Evolutionary conservation across 441 rosid genomes (phyloP), one percentile per base, ranked within the genome.

Genomic region (Macaranga tanarius): DNA sequence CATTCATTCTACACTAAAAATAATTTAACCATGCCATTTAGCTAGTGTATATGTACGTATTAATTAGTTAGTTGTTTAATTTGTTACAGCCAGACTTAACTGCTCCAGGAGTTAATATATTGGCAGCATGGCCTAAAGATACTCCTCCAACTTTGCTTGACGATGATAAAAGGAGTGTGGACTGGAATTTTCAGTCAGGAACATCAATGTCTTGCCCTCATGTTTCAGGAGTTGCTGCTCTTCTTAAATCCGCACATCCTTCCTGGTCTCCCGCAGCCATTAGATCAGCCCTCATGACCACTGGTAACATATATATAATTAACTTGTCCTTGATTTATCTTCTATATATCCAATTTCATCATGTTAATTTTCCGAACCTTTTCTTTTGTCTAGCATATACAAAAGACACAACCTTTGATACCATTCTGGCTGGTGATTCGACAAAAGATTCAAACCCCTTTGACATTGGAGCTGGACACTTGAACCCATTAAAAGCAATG

Each of bases 161-260:
- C 10, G 20, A 66, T 2, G 87, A 84, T 69, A 42, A 26, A 5
- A 77, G 83, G 5, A 78, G 73, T 6, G 74, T 84, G 34, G 69
- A 80, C 45, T 89, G 89, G 92, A 88, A 85, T 75, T 80, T 89
- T 19, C 90, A 90, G 92, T 86, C 97, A 54, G 97, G 97, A 68
- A 93, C 96, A 11, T 89, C 96, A 76, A 93, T 93, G 98, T 90
- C 97, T 54, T 93, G 91, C 79, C 98, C 98, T 77, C 98, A 91
- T 83, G 71, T 91, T 67, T 90, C 97, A 31, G 96, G 92, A 34
- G 83, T 89, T 34, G 92, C 90, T 59, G 98, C 96, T 52, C 80
- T 91, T 67, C 73, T 93, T 72, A 89, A 86, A 80, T 93, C 92
- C 65, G 86, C 82, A 72, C 91, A 87, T 59, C 88, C 85, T 45